phyloP scores from a whole-genome alignment of 768 basidiomycete genomes.

The Panaeolus cyanescens region DNA sequence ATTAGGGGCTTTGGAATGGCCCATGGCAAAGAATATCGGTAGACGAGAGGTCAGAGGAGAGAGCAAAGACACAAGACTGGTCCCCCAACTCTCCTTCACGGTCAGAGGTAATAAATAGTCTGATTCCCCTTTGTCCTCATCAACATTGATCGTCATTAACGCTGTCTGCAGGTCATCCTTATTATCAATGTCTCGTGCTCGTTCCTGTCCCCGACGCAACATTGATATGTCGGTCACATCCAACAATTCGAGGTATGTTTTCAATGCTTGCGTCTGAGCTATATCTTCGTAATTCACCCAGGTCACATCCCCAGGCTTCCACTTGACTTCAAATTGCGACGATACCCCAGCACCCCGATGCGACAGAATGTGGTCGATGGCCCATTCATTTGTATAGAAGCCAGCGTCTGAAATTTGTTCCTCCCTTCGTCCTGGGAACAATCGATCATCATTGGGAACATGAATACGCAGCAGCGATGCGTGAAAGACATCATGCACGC shows the following conservation, averaged over 20 bases:
- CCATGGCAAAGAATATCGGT: no score
- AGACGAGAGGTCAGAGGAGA: no score
- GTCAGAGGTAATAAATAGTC: no score
- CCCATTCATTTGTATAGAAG: conserved; percentile 20
- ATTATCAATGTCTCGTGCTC: no score
- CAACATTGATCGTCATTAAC: no score
- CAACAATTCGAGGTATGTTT: conserved; percentile 28
- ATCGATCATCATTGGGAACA: conserved; percentile 30
- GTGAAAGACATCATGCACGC: conserved; percentile 17
- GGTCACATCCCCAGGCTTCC: conserved; percentile 14
- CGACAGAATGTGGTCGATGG: conserved; percentile 19
- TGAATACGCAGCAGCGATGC: conserved; percentile 23
- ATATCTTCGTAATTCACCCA: conserved; percentile 23
- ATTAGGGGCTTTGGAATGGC: no score
- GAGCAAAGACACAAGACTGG: no score
- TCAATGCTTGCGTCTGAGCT: conserved; percentile 18
- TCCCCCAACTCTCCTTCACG: no score
- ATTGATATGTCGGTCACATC: conserved; percentile 21
- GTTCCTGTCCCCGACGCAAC: no score
- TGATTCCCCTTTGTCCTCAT: no score
- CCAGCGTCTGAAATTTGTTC: conserved; percentile 12
- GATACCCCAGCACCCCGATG: conserved; percentile 16
- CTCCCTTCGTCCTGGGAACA: conserved; percentile 32
- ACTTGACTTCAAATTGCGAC: conserved; percentile 16
- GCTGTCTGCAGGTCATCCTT: no score